Evolutionary conservation across 768 basidiomycete genomes (phyloP).

Genomic region (Wakefieldia striispora): DNA sequence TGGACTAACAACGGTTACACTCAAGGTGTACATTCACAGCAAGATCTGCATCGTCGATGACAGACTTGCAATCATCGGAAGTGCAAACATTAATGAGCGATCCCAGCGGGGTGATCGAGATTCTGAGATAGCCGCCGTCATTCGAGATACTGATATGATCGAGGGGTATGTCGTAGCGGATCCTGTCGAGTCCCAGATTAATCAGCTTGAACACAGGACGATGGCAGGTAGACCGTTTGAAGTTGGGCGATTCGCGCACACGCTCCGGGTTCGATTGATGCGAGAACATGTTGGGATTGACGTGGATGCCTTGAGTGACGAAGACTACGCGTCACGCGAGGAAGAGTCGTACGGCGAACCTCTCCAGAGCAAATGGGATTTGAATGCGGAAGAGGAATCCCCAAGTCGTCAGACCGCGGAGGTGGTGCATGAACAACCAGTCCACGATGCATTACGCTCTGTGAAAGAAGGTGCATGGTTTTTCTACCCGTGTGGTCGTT

Average conservation of each 20-base stretch:
- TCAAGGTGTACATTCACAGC: conserved; percentile 82
- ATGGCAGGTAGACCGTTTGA: conserved; percentile 95
- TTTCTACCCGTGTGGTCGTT: neutral
- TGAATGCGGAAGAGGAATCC: conserved; percentile 62
- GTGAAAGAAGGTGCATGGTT: conserved; percentile 50
- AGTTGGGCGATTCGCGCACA: conserved; percentile 97
- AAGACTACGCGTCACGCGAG: conserved; percentile 58
- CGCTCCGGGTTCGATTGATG: conserved; percentile 91
- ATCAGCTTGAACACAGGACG: conserved; percentile 44
- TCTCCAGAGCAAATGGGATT: conserved; percentile 68
- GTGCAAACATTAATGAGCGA: conserved; percentile 97
- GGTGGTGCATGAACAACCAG: conserved; percentile 36
- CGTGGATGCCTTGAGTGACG: conserved; percentile 83
- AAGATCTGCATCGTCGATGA: conserved; percentile 85
- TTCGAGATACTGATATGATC: conserved; percentile 96
- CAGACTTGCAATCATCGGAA: conserved; percentile 89
- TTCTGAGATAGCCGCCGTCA: conserved; percentile 90
- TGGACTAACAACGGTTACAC: conserved; percentile 11
- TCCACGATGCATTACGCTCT: conserved; percentile 34
- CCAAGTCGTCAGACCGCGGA: conserved; percentile 44
- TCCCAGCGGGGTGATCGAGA: conserved; percentile 95
- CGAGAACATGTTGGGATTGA: conserved; percentile 94
- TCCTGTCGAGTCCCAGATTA: neutral
- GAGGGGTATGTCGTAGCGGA: conserved; percentile 60
- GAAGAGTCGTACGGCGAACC: conserved; percentile 45